These are phyloP conservation scores for Agarophyton chilense DNA, from an alignment of 23 red algal genomes.

Conservation along the genomic window DNA sequence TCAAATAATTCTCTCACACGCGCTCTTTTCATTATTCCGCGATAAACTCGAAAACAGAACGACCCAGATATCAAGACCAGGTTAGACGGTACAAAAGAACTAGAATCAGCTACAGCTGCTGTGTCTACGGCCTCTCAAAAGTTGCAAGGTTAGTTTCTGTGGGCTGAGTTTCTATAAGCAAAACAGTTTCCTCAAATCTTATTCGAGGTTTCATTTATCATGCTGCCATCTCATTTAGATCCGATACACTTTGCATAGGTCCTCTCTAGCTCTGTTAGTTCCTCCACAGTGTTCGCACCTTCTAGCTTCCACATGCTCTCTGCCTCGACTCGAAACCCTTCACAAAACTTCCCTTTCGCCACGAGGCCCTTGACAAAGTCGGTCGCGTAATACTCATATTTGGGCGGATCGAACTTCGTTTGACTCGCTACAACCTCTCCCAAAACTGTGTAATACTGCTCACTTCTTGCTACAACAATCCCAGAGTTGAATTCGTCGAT, in stretches of 20 bases:
- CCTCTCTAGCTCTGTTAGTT: constrained; percentile 73
- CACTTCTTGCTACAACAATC: constrained; percentile 84
- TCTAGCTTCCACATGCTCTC: constrained; percentile 87
- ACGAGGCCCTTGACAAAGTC: constrained; percentile 93
- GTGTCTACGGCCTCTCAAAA: constrained; percentile 6
- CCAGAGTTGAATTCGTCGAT: constrained; percentile 98
- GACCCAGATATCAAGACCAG: neutral
- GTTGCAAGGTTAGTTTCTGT: neutral
- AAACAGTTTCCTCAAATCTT: neutral
- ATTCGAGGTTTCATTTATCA: neutral
- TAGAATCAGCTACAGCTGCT: constrained; percentile 10
- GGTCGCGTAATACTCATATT: constrained; percentile 95
- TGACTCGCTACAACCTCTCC: constrained; percentile 44
- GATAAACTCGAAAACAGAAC: neutral
- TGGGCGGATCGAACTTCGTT: constrained; percentile 60
- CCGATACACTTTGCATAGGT: neutral
- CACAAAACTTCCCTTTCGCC: constrained; percentile 29
- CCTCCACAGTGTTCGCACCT: constrained; percentile 96
- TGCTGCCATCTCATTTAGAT: neutral
- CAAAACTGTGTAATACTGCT: constrained; percentile 62
- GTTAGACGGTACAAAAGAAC: neutral
- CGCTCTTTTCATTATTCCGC: too few species aligned
- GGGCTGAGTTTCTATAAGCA: neutral
- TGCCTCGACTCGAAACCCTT: constrained; percentile 55
- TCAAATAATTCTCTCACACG: neutral